Evolutionary conservation across 140 eudicot genomes (phyloP).

Genomic region (Stevia rebaudiana): DNA sequence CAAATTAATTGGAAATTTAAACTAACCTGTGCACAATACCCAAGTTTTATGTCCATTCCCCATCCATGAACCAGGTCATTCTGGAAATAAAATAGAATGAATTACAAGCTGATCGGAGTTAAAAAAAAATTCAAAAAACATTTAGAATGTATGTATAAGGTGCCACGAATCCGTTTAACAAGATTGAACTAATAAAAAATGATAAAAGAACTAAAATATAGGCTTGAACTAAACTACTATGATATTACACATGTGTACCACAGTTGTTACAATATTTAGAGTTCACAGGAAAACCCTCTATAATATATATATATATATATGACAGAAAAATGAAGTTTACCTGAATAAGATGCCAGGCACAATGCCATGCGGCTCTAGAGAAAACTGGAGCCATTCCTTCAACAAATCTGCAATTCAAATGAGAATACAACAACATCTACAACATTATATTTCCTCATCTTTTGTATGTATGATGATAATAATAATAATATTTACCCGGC

Average conservation of each 20-base stretch:
- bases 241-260: no score
- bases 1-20: conserved; percentile 2
- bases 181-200: no score
- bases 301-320: no score
- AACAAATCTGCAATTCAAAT: conserved; percentile 60
- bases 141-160: no score
- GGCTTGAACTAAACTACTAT: no score
- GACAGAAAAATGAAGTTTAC: conserved; percentile 16
- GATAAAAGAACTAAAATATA: no score
- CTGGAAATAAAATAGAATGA: conserved; percentile 30
- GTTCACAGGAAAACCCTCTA: no score
- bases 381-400: conserved; percentile 99
- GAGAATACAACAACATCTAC: not conserved
- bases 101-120: not conserved
- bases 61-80: conserved; percentile 99
- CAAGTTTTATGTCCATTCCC: conserved; percentile 98
- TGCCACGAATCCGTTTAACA: no score
- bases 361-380: conserved; percentile 91
- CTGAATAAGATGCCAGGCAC: conserved; percentile 99
- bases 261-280: no score
- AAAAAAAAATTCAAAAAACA: not conserved
- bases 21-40: conserved; percentile 96
- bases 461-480: conserved; percentile 1
- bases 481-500: conserved; percentile 78
- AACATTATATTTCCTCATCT: not conserved